A percentile compares a stretch with the other conserved stretches of the same genome.
These are phyloP conservation scores for Leishmania turanica DNA, from an alignment of 208 protist species.

Conservation along the genomic window DNA sequence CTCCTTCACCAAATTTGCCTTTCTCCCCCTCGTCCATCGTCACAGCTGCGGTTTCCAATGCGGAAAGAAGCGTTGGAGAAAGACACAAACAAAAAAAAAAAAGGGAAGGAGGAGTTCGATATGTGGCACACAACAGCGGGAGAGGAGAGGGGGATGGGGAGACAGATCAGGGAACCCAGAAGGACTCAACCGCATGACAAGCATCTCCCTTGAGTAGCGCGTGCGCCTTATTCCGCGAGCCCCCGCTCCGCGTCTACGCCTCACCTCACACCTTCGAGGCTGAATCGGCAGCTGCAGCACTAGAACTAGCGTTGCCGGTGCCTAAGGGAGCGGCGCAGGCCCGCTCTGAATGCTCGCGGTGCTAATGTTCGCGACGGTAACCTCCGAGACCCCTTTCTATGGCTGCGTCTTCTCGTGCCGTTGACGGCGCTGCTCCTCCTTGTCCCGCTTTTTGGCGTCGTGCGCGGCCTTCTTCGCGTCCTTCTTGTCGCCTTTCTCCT, in stretches of 20 bases:
- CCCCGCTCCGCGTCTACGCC: neutral
- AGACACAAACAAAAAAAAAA: neutral
- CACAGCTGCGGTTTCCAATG: neutral
- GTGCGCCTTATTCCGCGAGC: neutral
- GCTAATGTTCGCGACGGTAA: neutral
- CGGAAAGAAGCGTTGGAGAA: neutral
- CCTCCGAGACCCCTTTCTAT: neutral
- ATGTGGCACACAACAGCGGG: neutral
- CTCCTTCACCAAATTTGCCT: neutral
- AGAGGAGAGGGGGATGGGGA: neutral
- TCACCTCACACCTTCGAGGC: neutral
- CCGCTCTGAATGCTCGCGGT: neutral
- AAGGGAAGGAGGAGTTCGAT: neutral
- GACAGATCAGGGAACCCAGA: too few relatives aligned
- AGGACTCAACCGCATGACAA: neutral
- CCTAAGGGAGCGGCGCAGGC: neutral
- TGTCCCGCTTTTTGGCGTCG: slow-evolving; percentile 22
- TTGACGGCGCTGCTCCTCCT: slow-evolving; percentile 16
- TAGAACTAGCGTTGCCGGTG: neutral
- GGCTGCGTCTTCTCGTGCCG: slow-evolving; percentile 8
- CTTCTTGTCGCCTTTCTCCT: slow-evolving; percentile 30
- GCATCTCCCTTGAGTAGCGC: neutral
- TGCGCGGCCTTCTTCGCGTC: slow-evolving; percentile 27
- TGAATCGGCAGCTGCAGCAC: neutral
- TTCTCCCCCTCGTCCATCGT: neutral